Conservation (phyloP, 495 filamentous ascomycete genomes). For the Lasiosphaeria hispida region DNA sequence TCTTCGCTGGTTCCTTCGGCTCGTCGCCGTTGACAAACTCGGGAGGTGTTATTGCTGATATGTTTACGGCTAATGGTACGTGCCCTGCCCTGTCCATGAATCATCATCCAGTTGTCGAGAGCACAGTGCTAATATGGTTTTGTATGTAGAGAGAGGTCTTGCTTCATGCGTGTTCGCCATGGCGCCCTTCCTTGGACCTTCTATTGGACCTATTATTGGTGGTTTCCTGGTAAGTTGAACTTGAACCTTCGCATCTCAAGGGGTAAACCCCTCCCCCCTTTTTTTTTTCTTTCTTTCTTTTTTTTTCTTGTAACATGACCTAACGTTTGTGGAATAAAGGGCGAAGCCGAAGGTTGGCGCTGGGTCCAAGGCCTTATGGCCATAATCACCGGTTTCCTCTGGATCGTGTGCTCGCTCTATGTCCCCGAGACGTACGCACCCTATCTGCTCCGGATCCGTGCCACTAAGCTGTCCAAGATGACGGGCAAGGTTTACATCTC, state of each 20-base stretch:
- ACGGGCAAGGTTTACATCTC: slow-evolving; percentile 63
- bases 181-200: slow-evolving; percentile 69
- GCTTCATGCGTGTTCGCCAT: slow-evolving; percentile 63
- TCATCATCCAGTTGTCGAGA: too few species aligned
- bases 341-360: slow-evolving; percentile 52
- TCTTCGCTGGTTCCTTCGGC: slow-evolving; percentile 78
- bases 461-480: slow-evolving; percentile 59
- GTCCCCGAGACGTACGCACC: slow-evolving; percentile 83
- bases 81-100: neutral
- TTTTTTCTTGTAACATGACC: neutral
- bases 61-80: slow-evolving; percentile 55
- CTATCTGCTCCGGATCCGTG: slow-evolving; percentile 69
- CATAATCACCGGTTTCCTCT: slow-evolving; percentile 69
- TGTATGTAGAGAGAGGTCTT: slow-evolving; percentile 55
- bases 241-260: slow-evolving; percentile 31
- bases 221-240: slow-evolving; percentile 52
- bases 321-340: slow-evolving; percentile 1
- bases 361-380: slow-evolving; percentile 64
- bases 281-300: neutral
- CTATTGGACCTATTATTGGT: slow-evolving; percentile 56
- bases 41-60: slow-evolving; percentile 73
- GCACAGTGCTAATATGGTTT: too few species aligned
- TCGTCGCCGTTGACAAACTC: slow-evolving; percentile 70
- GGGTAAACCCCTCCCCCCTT: too few species aligned
- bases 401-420: slow-evolving; percentile 59